Evolutionary conservation across 257 asterid genomes (phyloP), one percentile per base, ranked within the genome.

Genomic region (Fraxinus pennsylvanica): DNA sequence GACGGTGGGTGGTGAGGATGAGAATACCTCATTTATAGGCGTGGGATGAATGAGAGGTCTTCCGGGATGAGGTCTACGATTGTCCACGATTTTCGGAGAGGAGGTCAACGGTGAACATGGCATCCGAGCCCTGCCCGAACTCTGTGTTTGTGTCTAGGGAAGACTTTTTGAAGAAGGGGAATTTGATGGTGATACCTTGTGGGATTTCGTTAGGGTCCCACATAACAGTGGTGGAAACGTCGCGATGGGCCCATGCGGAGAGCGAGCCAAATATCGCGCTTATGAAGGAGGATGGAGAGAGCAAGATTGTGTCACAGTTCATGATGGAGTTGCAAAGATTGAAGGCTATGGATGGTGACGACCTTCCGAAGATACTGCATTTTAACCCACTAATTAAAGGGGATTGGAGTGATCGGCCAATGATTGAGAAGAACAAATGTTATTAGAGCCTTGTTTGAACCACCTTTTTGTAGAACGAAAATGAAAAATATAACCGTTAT

Each of bases 331-430:
- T 94, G 87, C 97, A 92, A 79, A 98, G 99, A 39, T 82, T 91
- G 88, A 87, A 85, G 79, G 85, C 86, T 82, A 97, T 92, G 84
- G 97, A 92, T 81, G 96, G 97, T 21, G 97, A 94, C 89, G 99
- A 91, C 54, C 97, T 98, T 0, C 99, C 99, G 1, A 91, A 86
- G 89, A 88, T 94, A 77, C 86, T 94, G 82, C 99, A 94, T 89
- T 89, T 92, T 32, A 94, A 94, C 87, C 97, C 97, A 0, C 85
- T 97, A 84, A 72, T 92, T 57, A 91, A 90, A 70, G 99, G 99
- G 78, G 99, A 94, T 84, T 94, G 97, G 99, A 91, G 97, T 78
- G 92, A 90, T 47, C 84, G 81, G 71, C 87, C 95, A 0, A 95
- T 92, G 79, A 89, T 92, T 7, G 99, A 94, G 89, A 93, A 85